Conservation (phyloP, 768 basidiomycete species). For the Tylopilus balloui region DNA sequence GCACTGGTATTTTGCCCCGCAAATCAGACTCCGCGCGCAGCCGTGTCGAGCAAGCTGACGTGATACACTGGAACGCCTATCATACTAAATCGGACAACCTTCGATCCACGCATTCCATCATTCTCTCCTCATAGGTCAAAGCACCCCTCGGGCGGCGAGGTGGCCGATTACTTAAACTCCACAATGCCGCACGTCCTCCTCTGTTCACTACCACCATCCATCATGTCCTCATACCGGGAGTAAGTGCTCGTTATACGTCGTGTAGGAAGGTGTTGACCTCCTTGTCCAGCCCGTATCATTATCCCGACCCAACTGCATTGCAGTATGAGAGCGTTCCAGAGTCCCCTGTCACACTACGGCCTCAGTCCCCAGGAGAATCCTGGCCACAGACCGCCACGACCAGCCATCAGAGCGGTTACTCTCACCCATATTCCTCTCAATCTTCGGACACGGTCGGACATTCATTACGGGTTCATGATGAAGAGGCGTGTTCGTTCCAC, state of each 20-base stretch:
- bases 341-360: neutral
- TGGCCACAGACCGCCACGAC: conserved; percentile 3
- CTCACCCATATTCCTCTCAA: conserved; percentile 1
- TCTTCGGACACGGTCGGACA: neutral
- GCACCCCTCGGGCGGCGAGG: conserved; percentile 11
- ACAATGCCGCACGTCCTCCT: conserved; percentile 5
- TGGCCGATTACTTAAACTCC: conserved; percentile 23
- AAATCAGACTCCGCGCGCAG: conserved; percentile 11
- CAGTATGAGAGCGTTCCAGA: conserved; percentile 7
- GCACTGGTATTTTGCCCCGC: neutral
- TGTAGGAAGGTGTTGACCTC: conserved; percentile 1
- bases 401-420: neutral
- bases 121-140: conserved; percentile 15
- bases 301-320: neutral
- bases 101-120: conserved; percentile 22
- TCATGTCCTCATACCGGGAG: conserved; percentile 22
- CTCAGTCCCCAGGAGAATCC: neutral
- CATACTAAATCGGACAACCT: conserved; percentile 15
- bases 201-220: conserved; percentile 2
- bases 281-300: conserved; percentile 4
- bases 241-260: conserved; percentile 5
- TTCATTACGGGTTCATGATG: neutral
- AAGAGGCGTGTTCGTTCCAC: conserved; percentile 11
- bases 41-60: conserved; percentile 10
- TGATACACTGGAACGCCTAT: conserved; percentile 28